Conservation (phyloP, 1,284 basidiomycete species). For the Cryptococcus jaspeensis region DNA sequence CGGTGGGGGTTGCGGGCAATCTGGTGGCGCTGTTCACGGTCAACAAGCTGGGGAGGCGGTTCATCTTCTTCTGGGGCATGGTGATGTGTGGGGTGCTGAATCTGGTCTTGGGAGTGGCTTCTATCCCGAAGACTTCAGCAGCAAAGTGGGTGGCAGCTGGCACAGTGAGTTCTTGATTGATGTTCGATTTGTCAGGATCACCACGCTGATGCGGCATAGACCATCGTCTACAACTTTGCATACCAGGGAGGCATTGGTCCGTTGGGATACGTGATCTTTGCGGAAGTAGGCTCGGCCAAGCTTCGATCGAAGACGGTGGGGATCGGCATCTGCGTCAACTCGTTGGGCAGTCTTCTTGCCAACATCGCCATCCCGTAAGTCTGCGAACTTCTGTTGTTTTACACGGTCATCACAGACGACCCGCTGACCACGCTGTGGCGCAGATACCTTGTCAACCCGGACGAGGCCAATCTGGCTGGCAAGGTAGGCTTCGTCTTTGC, state of each 20-base stretch:
- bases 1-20: slow-evolving; percentile 26
- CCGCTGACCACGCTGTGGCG: background rate
- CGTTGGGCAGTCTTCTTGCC: slow-evolving; percentile 7
- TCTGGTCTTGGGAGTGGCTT: slow-evolving; percentile 47
- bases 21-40: slow-evolving; percentile 26
- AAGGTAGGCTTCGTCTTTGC: slow-evolving; percentile 25
- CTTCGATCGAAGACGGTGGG: slow-evolving; percentile 54
- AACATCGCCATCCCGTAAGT: slow-evolving; percentile 32
- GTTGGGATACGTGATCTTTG: slow-evolving; percentile 30
- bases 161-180: slow-evolving; percentile 21
- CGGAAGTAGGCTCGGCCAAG: slow-evolving; percentile 47
- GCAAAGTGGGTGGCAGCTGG: slow-evolving; percentile 21
- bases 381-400: no score
- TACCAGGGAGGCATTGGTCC: slow-evolving; percentile 32
- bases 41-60: slow-evolving; percentile 44
- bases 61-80: slow-evolving; percentile 53
- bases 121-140: slow-evolving; percentile 24
- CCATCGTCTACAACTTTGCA: slow-evolving; percentile 24
- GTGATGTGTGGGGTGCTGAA: slow-evolving; percentile 46
- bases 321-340: slow-evolving; percentile 50
- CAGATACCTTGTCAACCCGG: slow-evolving; percentile 23
- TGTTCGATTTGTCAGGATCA: background rate
- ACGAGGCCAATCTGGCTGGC: slow-evolving; percentile 21
- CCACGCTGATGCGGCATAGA: slow-evolving; percentile 13
- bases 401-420: no score